A percentile compares a stretch with the other conserved stretches of the same genome.
phyloP scores from a whole-genome alignment of 352 stramenopile genomes.

The Globisporangium alternatum region DNA sequence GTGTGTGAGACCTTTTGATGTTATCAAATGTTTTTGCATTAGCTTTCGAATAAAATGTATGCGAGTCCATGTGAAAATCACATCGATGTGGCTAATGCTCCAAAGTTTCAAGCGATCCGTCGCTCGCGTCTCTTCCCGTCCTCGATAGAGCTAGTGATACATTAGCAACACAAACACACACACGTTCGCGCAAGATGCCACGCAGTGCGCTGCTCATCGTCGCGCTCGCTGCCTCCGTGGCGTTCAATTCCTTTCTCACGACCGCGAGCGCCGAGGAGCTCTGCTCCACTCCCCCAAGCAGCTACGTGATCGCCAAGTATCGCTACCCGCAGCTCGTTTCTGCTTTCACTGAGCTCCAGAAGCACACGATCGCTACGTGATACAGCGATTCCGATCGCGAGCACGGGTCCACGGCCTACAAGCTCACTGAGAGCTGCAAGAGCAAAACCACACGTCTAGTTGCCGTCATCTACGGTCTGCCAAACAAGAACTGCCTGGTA shows the following conservation, averaged over 20 bases:
- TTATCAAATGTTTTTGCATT: too few relatives aligned
- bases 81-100: neutral
- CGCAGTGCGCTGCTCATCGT: neutral
- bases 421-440: neutral
- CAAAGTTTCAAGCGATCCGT: neutral
- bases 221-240: neutral
- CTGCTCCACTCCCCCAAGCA: neutral
- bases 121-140: too few relatives aligned
- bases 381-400: neutral
- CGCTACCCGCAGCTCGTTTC: neutral
- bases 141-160: too few relatives aligned
- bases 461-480: constrained; percentile 64
- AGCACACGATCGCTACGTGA: neutral
- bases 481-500: constrained; percentile 52
- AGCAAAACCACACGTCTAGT: constrained; percentile 27
- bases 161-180: too few relatives aligned
- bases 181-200: too few relatives aligned
- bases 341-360: neutral
- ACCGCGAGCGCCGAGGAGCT: neutral
- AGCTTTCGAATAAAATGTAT: too few relatives aligned
- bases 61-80: too few relatives aligned
- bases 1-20: too few relatives aligned
- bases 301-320: neutral
- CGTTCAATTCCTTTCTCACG: neutral
- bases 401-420: neutral